Base-by-base conservation (phyloP, 495 filamentous ascomycete species). In the Sordaria brevicollis region DNA sequence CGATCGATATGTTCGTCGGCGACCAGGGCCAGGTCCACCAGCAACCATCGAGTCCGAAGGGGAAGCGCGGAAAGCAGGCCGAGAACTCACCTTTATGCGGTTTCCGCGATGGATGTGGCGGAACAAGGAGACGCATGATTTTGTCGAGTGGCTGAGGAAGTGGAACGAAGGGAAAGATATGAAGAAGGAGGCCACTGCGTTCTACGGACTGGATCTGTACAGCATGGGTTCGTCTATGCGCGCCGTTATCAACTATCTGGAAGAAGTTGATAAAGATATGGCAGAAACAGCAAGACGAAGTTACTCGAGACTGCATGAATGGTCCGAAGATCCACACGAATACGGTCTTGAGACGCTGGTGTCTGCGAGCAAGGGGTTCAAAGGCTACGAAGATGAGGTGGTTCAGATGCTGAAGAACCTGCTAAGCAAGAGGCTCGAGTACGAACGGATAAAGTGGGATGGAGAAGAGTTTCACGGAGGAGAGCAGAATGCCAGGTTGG, bases 71-170 rank as follows among this genome's bases (percentile, higher is more conserved):
- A 65, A 74, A 3, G 72, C 75, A 3, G 77, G 76, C 5, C 69
- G 79, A 9, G 80, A 83, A 41, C 80, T 81, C 10, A 70, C 71
- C 15, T 88, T 89, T 73, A 75, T 82, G 66, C 76, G 85, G 19
- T 89, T 88, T 54, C 86, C 87, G 29, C 86, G 84, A 4, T 89
- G 86, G 86, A 88, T 88, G 86, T 89, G 87, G 87, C 80, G 85
- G 11, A 88, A 88, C 68, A 71, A 73, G 31, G 86, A 88, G 71
- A 84, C 86, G 73, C 85, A 86, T 29, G 75, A 81, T 0, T 83
- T 89, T 19, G 81, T 85, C n/a, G 86, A 88, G 71, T 89, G 86
- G 87, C 76, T 88, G 75, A 78, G 84, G 5, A 68, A 79, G 19
- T 80, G 78, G 69, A 88, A 89, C 70, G 68, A 75, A 1, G 71